Conservation (phyloP, 2,329 filamentous ascomycete genomes). For the Trichophyton schoenleinii region DNA sequence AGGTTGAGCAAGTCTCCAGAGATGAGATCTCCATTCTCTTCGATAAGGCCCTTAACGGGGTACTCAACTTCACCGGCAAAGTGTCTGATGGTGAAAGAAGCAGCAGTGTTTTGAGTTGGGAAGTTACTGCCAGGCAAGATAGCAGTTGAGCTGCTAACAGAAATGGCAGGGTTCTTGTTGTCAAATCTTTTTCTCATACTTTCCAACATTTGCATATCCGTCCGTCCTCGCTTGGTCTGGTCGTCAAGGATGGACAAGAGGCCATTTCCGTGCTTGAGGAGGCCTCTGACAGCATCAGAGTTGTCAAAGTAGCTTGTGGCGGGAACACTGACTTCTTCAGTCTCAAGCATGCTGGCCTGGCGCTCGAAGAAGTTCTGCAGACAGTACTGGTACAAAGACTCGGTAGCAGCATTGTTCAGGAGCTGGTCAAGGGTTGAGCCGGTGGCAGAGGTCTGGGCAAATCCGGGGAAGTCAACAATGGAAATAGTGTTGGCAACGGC, state of each 20-base stretch:
- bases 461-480: constrained; percentile 92
- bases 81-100: constrained; percentile 81
- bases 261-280: constrained; percentile 86
- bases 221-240: constrained; percentile 78
- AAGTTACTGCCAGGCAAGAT: constrained; percentile 83
- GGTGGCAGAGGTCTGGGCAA: constrained; percentile 71
- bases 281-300: constrained; percentile 78
- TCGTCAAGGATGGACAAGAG: constrained; percentile 90
- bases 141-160: constrained; percentile 60
- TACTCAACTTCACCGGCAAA: constrained; percentile 97
- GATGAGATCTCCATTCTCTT: constrained; percentile 93
- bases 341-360: constrained; percentile 85
- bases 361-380: constrained; percentile 93
- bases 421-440: constrained; percentile 81
- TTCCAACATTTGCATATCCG: constrained; percentile 80
- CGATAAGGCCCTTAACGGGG: constrained; percentile 69
- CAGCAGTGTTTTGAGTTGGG: constrained; percentile 64
- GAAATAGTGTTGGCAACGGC: constrained; percentile 86
- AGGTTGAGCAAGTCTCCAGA: constrained; percentile 93
- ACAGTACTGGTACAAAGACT: constrained; percentile 84
- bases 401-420: constrained; percentile 84
- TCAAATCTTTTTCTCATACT: constrained; percentile 87
- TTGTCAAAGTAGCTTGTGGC: constrained; percentile 98
- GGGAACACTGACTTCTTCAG: constrained; percentile 79
- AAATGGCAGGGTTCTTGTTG: constrained; percentile 82